Evolutionary conservation across 345 rosid species (phyloP).

Genomic region (Nephelium lappaceum): DNA sequence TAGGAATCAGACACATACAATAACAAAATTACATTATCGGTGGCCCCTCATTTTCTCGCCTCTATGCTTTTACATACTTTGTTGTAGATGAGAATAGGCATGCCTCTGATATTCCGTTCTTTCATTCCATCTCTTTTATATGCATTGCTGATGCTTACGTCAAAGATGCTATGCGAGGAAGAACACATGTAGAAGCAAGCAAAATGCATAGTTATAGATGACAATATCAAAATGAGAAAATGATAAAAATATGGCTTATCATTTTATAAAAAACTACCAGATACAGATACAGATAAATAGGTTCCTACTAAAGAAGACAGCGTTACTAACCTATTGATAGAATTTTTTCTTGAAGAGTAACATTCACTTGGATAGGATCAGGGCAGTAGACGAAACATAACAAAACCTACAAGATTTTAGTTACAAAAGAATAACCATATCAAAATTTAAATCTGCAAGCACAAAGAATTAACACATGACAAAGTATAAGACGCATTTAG

Average conservation of each 20-base stretch:
- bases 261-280: background rate
- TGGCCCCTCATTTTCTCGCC: background rate
- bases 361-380: conserved; percentile 41
- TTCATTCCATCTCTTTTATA: background rate
- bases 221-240: background rate
- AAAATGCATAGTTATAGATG: background rate
- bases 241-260: background rate
- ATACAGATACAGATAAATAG: background rate
- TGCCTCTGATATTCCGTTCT: background rate
- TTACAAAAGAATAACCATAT: conserved; percentile 10
- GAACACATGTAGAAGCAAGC: background rate
- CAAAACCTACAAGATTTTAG: conserved; percentile 58
- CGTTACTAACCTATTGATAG: conserved; percentile 72
- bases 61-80: background rate
- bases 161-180: background rate
- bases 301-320: conserved; percentile 3
- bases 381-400: conserved; percentile 47
- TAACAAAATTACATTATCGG: background rate
- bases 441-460: background rate
- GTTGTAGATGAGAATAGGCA: background rate
- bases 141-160: background rate
- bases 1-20: background rate
- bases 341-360: conserved; percentile 50
- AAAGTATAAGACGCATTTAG: too few relatives aligned
- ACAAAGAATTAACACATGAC: background rate